Conservation (phyloP, 306 rosid genomes). For the Rubus parviflorus region DNA sequence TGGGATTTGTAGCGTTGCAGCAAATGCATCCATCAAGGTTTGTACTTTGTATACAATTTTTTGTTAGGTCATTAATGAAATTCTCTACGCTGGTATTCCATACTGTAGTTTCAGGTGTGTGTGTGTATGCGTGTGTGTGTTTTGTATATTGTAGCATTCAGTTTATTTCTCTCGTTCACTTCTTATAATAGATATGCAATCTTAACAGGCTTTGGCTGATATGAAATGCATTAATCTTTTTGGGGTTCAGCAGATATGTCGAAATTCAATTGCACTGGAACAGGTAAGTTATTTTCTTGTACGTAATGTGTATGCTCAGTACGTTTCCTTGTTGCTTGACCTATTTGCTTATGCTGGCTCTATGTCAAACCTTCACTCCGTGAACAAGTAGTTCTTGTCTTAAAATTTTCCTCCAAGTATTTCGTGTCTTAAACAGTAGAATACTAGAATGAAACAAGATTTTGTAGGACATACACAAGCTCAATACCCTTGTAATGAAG, state of each 20-base stretch:
- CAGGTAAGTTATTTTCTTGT: constrained; percentile 55
- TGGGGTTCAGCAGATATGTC: constrained; percentile 99
- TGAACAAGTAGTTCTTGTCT: neutral
- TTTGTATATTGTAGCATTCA: neutral
- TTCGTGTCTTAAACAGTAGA: neutral
- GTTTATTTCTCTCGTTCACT: constrained; percentile 22
- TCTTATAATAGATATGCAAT: constrained; percentile 31
- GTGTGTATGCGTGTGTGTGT: constrained; percentile 16
- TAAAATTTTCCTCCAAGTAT: neutral
- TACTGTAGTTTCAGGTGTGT: constrained; percentile 8
- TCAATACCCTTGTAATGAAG: neutral
- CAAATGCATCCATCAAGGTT: constrained; percentile 80
- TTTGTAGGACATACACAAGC: neutral
- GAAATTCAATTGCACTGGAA: constrained; percentile 93
- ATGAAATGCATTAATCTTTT: constrained; percentile 90
- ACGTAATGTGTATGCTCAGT: neutral
- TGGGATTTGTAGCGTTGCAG: constrained; percentile 91
- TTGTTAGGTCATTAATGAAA: neutral
- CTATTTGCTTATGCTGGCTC: neutral
- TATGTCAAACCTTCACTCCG: neutral
- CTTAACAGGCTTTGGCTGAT: constrained; percentile 79
- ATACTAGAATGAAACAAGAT: neutral
- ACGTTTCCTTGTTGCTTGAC: neutral
- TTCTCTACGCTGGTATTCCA: neutral
- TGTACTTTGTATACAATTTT: constrained; percentile 5